Evolutionary conservation across 192 early-diverging fungal genomes (phyloP), one percentile per base, ranked within the genome.

Genomic region (Backusella liffmaniae): DNA sequence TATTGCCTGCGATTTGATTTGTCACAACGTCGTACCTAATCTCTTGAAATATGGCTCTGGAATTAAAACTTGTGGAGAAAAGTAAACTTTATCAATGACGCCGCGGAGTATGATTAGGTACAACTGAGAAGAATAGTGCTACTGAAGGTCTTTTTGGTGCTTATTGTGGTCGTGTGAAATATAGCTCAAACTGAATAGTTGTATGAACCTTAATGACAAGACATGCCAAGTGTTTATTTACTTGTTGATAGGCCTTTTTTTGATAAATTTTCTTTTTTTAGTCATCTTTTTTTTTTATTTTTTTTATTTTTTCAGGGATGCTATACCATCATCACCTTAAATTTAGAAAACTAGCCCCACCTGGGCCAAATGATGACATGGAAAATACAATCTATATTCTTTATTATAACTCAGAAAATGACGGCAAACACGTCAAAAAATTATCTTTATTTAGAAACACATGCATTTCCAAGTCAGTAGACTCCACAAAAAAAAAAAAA

Each of bases 1-100:
- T 37, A 69, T 56, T 56, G 53, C 56, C 10, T 59, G 56, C 18
- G 5, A 59, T 59, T 59, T 59, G 36, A 69, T 69, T 39, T 69
- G 36, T 36, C n/a, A 23, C 36, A 9, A 8, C 21, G 67, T 69
- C n/a, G 67, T 69, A 69, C 67, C 21, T 36, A 69, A 69, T 59
- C 23, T 59, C 6, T 59, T 59, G 56, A 59, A 26, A 59, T 59
- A 59, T 29, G 56, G 9, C 23, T 59, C 56, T 59, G 56, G 26
- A 59, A 23, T 59, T 59, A 26, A 59, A 59, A 59, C 21, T 29
- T 59, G 56, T 59, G 56, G 56, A 59, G 56, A 59, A 49, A 59
- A 59, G 3, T 26, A 59, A 23, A 59, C 56, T 59, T 59, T 59
- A 59, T 59, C 56, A 59, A 29, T 59, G 56, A 59, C 23, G 21